phyloP scores from a whole-genome alignment of 2,329 filamentous ascomycete species.

The Trichoderma afroharzianum region DNA sequence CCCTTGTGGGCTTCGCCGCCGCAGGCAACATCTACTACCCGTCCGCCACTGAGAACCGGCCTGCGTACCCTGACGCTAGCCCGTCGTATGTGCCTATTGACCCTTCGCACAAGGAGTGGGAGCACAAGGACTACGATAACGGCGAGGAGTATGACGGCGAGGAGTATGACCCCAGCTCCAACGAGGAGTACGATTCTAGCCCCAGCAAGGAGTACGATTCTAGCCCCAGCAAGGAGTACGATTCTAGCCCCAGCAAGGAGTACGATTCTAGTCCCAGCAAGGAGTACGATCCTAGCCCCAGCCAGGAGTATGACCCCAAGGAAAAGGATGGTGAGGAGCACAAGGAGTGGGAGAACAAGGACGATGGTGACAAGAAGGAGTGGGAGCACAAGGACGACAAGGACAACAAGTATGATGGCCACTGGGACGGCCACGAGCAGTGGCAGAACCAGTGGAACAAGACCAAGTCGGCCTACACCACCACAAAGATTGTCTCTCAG shows the following conservation, averaged over 20 bases:
- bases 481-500: constrained; percentile 34
- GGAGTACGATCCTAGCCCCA: not conserved
- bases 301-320: too few relatives aligned
- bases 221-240: not conserved
- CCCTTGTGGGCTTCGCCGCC: constrained; percentile 23
- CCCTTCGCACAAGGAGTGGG: not conserved
- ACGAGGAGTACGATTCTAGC: not conserved
- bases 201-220: not conserved
- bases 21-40: constrained; percentile 18
- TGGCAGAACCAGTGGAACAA: constrained; percentile 20
- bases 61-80: not conserved
- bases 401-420: not conserved
- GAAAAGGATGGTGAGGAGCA: not conserved
- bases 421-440: not conserved
- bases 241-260: too few relatives aligned
- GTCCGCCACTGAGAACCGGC: not conserved
- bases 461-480: constrained; percentile 24
- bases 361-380: not conserved
- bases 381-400: not conserved
- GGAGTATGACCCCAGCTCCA: not conserved
- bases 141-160: not conserved
- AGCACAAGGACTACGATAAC: not conserved
- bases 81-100: not conserved
- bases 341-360: not conserved
- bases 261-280: too few relatives aligned